Percentiles rank a stretch among this genome's conserved stretches.
Evolutionary conservation across 1,284 basidiomycete species (phyloP).

Genomic region (Papiliotrema laurentii): DNA sequence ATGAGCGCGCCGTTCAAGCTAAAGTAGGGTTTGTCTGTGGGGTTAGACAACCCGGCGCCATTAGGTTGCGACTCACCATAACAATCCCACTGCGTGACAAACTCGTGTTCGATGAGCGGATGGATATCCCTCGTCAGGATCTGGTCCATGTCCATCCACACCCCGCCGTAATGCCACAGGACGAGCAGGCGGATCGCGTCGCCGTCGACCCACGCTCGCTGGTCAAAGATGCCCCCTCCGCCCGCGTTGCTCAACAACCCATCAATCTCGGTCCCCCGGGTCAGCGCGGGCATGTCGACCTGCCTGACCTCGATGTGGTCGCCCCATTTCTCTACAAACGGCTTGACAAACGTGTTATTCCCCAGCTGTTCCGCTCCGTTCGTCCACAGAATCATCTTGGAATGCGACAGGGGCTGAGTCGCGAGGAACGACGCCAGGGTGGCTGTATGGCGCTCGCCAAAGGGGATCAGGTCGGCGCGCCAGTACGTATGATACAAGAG

Average conservation of each 20-base stretch:
- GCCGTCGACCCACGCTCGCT: constrained; percentile 86
- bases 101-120: constrained; percentile 82
- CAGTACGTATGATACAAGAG: constrained; percentile 83
- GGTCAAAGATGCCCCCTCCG: constrained; percentile 51
- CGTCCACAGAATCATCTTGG: constrained; percentile 77
- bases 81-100: constrained; percentile 94
- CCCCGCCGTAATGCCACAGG: constrained; percentile 82
- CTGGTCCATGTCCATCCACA: constrained; percentile 95
- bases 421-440: constrained; percentile 87
- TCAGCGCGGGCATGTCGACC: constrained; percentile 64
- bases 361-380: constrained; percentile 63
- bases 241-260: constrained; percentile 52
- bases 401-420: constrained; percentile 65
- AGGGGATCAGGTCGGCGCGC: constrained; percentile 73
- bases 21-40: constrained; percentile 73
- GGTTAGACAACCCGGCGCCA: background rate
- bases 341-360: constrained; percentile 58
- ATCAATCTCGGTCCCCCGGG: constrained; percentile 69
- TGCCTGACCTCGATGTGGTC: constrained; percentile 63
- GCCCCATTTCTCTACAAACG: constrained; percentile 61
- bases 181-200: constrained; percentile 79
- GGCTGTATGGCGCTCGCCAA: constrained; percentile 73
- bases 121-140: constrained; percentile 76
- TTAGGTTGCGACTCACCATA: constrained; percentile 61
- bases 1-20: constrained; percentile 88